Conservation (phyloP, 192 early-diverging fungal species). For the Linnemannia elongata region DNA sequence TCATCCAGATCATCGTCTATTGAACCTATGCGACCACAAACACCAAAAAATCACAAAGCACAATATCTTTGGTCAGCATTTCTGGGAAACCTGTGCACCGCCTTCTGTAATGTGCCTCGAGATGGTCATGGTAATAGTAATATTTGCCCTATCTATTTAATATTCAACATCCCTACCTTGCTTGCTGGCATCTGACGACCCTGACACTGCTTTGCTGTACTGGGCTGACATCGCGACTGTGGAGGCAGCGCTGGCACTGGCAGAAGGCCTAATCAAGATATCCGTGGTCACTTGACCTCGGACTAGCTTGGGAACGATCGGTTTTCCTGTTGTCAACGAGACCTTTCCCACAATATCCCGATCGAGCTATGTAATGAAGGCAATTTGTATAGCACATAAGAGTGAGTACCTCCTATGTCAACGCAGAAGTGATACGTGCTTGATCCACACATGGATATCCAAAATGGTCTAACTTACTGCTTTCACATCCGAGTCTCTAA, state of each 20-base stretch:
- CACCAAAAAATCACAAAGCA: background rate
- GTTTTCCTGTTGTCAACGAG: slow-evolving; percentile 46
- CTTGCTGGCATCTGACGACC: background rate
- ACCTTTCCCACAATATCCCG: slow-evolving; percentile 51
- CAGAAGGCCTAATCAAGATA: slow-evolving; percentile 39
- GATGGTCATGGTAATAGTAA: background rate
- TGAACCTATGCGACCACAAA: slow-evolving; percentile 4
- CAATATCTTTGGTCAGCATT: background rate
- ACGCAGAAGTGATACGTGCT: background rate
- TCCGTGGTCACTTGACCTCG: slow-evolving; percentile 44
- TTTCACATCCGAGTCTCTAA: slow-evolving; percentile 36
- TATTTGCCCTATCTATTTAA: background rate
- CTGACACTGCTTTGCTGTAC: slow-evolving; percentile 10
- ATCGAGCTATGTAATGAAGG: slow-evolving; percentile 25
- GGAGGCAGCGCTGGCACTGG: background rate
- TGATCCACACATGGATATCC: background rate
- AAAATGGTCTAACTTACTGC: slow-evolving; percentile 5
- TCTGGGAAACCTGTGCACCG: background rate
- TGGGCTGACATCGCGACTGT: background rate
- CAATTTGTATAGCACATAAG: too few species aligned
- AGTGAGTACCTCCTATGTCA: too few species aligned
- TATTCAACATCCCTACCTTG: slow-evolving; percentile 4
- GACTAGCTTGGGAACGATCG: slow-evolving; percentile 46
- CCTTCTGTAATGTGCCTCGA: background rate
- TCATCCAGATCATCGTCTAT: slow-evolving; percentile 50